Evolutionary conservation across 192 early-diverging fungal genomes (phyloP).

Genomic region (Entomortierella chlamydospora): DNA sequence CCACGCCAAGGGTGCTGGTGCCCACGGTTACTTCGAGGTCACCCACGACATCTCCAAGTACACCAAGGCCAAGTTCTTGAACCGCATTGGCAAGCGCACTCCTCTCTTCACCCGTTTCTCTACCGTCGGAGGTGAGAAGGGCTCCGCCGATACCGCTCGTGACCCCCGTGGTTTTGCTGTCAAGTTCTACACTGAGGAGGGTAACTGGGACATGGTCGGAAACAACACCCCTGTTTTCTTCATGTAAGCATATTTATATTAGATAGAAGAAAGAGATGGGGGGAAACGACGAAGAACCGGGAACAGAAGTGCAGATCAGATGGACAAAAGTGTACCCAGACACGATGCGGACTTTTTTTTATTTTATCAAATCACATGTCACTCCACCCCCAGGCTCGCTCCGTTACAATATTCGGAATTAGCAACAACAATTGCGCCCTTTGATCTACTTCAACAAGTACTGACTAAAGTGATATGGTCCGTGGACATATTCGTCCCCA

Average conservation of each 20-base stretch:
- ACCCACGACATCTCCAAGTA: slow-evolving; percentile 61
- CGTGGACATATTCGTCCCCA: neutral
- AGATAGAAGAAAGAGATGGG: too few species aligned
- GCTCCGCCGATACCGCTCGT: slow-evolving; percentile 73
- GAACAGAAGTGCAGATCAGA: neutral
- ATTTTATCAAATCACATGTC: slow-evolving; percentile 19
- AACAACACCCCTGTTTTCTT: slow-evolving; percentile 76
- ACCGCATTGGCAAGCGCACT: slow-evolving; percentile 70
- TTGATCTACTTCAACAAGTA: neutral
- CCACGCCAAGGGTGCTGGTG: slow-evolving; percentile 87
- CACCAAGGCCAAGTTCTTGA: slow-evolving; percentile 73
- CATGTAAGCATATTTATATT: slow-evolving; percentile 56
- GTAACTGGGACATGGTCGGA: slow-evolving; percentile 75
- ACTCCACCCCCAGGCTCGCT: neutral
- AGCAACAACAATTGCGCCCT: neutral
- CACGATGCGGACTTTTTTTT: neutral
- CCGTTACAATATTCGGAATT: slow-evolving; percentile 8
- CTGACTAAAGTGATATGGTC: slow-evolving; percentile 22
- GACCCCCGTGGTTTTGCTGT: slow-evolving; percentile 79
- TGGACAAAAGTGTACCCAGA: neutral
- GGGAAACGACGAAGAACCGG: too few species aligned
- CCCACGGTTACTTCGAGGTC: slow-evolving; percentile 82
- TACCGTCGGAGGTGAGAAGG: slow-evolving; percentile 69
- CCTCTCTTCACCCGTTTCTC: slow-evolving; percentile 77
- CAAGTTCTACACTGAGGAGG: slow-evolving; percentile 84